Evolutionary conservation across 345 rosid species (phyloP), one percentile per base, ranked within the genome.

Genomic region (Lepidium didymum): DNA sequence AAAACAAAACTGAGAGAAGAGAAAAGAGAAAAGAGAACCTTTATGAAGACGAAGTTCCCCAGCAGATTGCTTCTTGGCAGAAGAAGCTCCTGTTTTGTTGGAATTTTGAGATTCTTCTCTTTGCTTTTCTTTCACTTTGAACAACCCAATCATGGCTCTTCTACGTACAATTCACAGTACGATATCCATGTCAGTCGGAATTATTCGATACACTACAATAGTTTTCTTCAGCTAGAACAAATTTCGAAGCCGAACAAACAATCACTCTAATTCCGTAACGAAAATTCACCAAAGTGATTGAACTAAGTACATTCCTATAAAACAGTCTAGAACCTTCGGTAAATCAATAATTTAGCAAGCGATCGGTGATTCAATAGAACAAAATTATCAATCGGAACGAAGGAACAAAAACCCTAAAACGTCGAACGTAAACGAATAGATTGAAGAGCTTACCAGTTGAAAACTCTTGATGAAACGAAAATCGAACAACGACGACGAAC

Each of bases 21-120:
- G 38, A 65, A 3, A 49, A 29, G 53, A 21, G 13, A 64, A 19
- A 19, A 19, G 21, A 19, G 2, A 19, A 91, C 97, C 96, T 87
- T 83, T 91, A 58, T 85, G 81, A 69, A 91, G 87, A 73, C 94
- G 96, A 70, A 91, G 81, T 70, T 91, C 96, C 18, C 96, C 91
- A 56, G 96, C 86, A 54, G 81, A 76, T 83, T 85, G 90, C 77
- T 79, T 87, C 71, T 81, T 89, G 18, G 61, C 34, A 16, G 82
- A 75, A 42, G 72, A 50, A 25, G 67, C 59, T 52, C 81, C 81
- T 51, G 83, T 86, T 37, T 2, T 31, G 6, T 72, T 79, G n/a
- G 80, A 77, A 64, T 79, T 84, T 58, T 79, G 78, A 50, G 86
- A 81, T 62, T 77, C 81, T 64, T 88, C 92, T 67, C 67, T 90